phyloP scores from a whole-genome alignment of 768 basidiomycete species.

The Tremella yokohamensis region DNA sequence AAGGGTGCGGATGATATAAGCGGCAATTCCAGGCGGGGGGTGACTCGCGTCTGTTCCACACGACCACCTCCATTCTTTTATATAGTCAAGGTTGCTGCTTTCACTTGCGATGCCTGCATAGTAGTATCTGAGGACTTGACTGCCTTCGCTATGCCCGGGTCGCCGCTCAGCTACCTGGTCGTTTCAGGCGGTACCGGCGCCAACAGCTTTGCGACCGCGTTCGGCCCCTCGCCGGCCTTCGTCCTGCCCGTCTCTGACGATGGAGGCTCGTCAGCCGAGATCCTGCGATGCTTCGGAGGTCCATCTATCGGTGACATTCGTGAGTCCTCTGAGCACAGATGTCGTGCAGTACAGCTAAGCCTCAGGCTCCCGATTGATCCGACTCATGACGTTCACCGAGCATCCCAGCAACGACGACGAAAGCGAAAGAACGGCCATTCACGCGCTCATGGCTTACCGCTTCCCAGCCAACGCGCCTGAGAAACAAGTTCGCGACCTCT shows the following conservation, averaged over 20 bases:
- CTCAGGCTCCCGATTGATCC: conserved; percentile 70
- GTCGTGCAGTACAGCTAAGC: neutral
- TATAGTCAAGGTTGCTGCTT: too few species aligned
- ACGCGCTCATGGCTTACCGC: conserved; percentile 71
- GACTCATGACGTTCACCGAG: conserved; percentile 69
- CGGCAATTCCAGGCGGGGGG: too few species aligned
- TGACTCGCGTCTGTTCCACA: too few species aligned
- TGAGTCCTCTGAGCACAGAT: conserved; percentile 19
- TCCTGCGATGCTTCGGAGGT: conserved; percentile 73
- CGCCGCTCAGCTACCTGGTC: conserved; percentile 57
- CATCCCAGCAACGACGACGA: conserved; percentile 55
- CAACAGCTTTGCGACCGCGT: conserved; percentile 83
- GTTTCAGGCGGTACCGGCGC: conserved; percentile 94
- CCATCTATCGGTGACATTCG: conserved; percentile 50
- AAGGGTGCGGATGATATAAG: too few species aligned
- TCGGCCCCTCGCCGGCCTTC: conserved; percentile 67
- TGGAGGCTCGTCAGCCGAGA: conserved; percentile 91
- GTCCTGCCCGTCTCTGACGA: conserved; percentile 92
- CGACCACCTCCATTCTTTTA: too few species aligned
- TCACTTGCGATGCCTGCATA: too few species aligned
- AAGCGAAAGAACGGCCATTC: conserved; percentile 58
- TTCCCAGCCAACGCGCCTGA: conserved; percentile 68
- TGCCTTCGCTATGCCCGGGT: neutral
- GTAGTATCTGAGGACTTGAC: too few species aligned
- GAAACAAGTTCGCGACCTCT: conserved; percentile 76